A percentile compares a stretch with the other conserved stretches of the same genome.
Conservation (phyloP, 129 eudicot species). For the carrot (Daucus carota) region DNA sequence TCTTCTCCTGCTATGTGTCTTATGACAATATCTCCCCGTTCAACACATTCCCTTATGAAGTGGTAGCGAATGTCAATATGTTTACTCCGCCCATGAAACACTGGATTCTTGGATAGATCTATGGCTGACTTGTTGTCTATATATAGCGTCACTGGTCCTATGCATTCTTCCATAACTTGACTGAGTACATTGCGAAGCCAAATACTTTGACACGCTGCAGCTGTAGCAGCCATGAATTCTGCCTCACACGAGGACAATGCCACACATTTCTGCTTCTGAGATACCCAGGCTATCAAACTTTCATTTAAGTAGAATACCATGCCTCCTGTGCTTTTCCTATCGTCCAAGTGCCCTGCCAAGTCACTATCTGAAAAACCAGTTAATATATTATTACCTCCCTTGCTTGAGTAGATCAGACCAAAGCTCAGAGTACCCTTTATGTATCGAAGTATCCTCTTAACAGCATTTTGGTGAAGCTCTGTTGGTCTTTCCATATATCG, state of each 20-base stretch:
- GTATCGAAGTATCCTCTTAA: neutral
- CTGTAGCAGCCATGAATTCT: too few species aligned
- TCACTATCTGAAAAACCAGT: slow-evolving; percentile 11
- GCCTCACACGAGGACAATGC: too few species aligned
- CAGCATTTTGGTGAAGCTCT: slow-evolving; percentile 1
- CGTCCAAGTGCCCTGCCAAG: too few species aligned
- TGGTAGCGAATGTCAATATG: neutral
- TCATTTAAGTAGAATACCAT: too few species aligned
- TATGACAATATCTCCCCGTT: too few species aligned
- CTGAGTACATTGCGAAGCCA: neutral
- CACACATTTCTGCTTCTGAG: too few species aligned
- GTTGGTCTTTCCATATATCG: slow-evolving; percentile 11
- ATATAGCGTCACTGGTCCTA: too few species aligned
- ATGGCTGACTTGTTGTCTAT: neutral
- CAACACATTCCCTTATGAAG: neutral
- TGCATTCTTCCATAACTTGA: neutral
- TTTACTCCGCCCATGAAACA: neutral
- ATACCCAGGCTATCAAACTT: too few species aligned
- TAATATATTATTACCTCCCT: neutral
- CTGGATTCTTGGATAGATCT: neutral
- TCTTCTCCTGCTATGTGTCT: too few species aligned
- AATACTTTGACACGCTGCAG: neutral
- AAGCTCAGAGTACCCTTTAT: neutral
- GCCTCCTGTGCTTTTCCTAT: too few species aligned
- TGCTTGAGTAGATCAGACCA: neutral